A percentile compares a stretch with the other conserved stretches of the same genome.
Conservation (phyloP, 2,329 filamentous ascomycete genomes). For the Lecanicillium sp. region DNA sequence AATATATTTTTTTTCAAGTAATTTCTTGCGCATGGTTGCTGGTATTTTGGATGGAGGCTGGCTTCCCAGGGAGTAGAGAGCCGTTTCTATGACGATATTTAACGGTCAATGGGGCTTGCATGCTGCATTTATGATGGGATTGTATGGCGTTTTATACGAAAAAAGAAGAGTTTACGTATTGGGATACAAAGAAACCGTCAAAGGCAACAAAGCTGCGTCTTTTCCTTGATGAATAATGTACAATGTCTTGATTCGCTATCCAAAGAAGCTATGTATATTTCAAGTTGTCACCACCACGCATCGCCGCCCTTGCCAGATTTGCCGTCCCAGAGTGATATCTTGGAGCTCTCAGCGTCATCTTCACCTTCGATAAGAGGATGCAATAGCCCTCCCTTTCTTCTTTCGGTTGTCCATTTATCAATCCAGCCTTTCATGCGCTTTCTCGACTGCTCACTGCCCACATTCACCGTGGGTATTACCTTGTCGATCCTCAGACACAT, state of each 20-base stretch:
- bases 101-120: conserved; percentile 2
- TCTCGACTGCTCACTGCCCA: conserved; percentile 49
- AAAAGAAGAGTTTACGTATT: conserved; percentile 6
- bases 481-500: conserved; percentile 80
- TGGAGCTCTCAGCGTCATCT: conserved; percentile 20
- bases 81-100: background rate
- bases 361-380: conserved; percentile 32
- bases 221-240: background rate
- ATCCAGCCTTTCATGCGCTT: conserved; percentile 57
- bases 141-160: conserved; percentile 8
- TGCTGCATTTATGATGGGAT: conserved; percentile 7
- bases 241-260: background rate
- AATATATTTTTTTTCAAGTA: conserved; percentile 1
- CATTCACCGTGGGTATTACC: conserved; percentile 89
- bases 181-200: conserved; percentile 7
- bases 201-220: background rate
- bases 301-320: conserved; percentile 28
- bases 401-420: conserved; percentile 53
- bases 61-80: background rate
- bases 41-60: conserved; percentile 1
- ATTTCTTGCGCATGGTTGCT: background rate
- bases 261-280: too few relatives aligned
- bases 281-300: conserved; percentile 27
- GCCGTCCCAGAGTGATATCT: conserved; percentile 28
- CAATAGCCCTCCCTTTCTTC: conserved; percentile 46